A percentile compares a stretch with the other conserved stretches of the same genome.
These are phyloP conservation scores for Graphilbum sp. DNA, from an alignment of 2,329 filamentous ascomycete species.

Conservation along the genomic window DNA sequence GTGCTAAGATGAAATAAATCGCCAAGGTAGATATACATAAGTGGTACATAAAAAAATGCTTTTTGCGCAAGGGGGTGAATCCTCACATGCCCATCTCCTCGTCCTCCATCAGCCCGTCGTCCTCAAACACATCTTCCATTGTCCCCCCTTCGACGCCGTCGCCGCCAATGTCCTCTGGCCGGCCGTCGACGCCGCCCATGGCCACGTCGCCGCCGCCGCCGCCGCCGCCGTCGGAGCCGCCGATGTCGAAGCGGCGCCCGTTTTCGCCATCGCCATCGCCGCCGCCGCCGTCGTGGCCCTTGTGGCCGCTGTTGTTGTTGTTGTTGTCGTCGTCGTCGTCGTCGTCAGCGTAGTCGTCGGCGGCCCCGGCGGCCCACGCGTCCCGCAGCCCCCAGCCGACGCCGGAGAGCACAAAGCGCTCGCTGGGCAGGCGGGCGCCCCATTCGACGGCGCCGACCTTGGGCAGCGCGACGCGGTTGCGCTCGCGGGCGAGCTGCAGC, in stretches of 20 bases:
- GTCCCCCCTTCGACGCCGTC: constrained; percentile 36
- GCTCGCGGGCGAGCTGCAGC: constrained; percentile 53
- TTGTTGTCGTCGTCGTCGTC: constrained; percentile 23
- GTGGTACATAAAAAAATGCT: too few species aligned
- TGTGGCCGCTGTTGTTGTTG: constrained; percentile 23
- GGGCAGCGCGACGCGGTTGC: constrained; percentile 51
- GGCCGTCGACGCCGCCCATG: constrained; percentile 30
- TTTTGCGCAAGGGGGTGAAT: too few species aligned
- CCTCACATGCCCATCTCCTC: constrained; percentile 16
- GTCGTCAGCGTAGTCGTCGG: constrained; percentile 26
- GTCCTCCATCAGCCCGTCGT: constrained; percentile 17
- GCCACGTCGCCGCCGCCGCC: constrained; percentile 19
- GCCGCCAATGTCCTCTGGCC: constrained; percentile 27
- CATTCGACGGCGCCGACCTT: constrained; percentile 48
- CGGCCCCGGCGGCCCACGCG: constrained; percentile 31
- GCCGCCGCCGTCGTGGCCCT: constrained; percentile 20
- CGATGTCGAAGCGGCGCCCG: background rate
- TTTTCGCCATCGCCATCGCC: constrained; percentile 13
- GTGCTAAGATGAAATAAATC: too few species aligned
- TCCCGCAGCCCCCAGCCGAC: constrained; percentile 48
- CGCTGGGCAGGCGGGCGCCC: constrained; percentile 49
- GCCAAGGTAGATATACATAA: background rate
- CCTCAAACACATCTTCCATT: constrained; percentile 30
- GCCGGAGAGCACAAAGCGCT: constrained; percentile 52
- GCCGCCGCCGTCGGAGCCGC: constrained; percentile 16